phyloP scores from a whole-genome alignment of 139 green algal species.

The Eudorina sp. region DNA sequence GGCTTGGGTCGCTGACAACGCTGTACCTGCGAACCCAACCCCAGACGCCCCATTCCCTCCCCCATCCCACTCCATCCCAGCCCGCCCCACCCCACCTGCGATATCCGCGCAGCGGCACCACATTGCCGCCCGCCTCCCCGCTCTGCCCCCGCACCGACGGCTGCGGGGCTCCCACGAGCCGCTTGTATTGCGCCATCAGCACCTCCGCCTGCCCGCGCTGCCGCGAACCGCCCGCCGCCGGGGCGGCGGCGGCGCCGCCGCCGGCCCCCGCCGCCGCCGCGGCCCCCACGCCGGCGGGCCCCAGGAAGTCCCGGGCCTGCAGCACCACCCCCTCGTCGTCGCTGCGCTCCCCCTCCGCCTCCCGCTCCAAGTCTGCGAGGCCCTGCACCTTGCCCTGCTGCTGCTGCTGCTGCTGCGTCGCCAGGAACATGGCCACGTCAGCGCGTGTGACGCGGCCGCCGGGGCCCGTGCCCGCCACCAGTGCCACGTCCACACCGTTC shows the following conservation, averaged over 20 bases:
- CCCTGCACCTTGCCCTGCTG: neutral
- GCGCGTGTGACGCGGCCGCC: slow-evolving; percentile 81
- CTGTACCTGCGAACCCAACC: no score
- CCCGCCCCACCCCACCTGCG: slow-evolving; percentile 5
- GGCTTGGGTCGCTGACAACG: no score
- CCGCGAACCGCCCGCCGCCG: neutral
- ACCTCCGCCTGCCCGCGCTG: neutral
- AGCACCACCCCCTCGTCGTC: neutral
- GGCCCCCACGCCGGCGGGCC: neutral
- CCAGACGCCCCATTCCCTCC: no score
- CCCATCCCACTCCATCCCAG: no score
- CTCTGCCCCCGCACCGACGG: neutral
- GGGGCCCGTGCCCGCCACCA: slow-evolving; percentile 72
- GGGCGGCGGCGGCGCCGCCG: no score
- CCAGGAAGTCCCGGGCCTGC: neutral
- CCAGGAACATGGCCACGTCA: slow-evolving; percentile 55
- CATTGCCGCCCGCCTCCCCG: neutral
- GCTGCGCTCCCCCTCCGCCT: neutral
- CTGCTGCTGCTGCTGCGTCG: neutral
- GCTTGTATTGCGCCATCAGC: slow-evolving; percentile 20
- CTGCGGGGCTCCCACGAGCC: slow-evolving; percentile 9
- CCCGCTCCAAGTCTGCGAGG: neutral
- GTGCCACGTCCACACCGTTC: slow-evolving; percentile 69
- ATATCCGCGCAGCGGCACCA: slow-evolving; percentile 56
- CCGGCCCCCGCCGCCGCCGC: neutral